A percentile compares a stretch with the other conserved stretches of the same genome.
phyloP scores from a whole-genome alignment of 371 early-diverging fungal genomes.

The Funneliformis caledonium region DNA sequence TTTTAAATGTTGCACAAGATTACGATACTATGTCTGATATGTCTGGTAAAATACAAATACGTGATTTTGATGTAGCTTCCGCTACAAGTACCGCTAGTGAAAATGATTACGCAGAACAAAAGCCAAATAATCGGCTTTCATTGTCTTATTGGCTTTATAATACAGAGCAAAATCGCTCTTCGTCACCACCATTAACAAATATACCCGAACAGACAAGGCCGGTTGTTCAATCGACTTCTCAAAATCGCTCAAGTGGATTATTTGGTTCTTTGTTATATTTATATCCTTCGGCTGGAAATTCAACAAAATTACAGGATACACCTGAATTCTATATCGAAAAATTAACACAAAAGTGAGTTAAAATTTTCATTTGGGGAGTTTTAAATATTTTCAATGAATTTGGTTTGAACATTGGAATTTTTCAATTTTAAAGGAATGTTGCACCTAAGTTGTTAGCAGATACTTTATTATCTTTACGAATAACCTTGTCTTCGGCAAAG shows the following conservation, averaged over 20 bases:
- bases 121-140: not conserved
- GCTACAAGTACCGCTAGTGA: not conserved
- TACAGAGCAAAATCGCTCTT: not conserved
- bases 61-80: not conserved
- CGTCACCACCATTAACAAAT: not conserved
- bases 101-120: not conserved
- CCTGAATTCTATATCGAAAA: slow-evolving; percentile 47
- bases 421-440: slow-evolving; percentile 20
- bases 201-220: slow-evolving; percentile 44
- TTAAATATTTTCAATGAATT: not conserved
- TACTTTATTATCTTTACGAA: slow-evolving; percentile 57
- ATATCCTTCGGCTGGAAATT: not conserved
- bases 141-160: not conserved
- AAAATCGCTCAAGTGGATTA: not conserved
- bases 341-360: slow-evolving; percentile 45
- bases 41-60: not conserved
- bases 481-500: slow-evolving; percentile 55
- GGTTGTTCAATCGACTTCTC: slow-evolving; percentile 22
- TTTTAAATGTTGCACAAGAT: not conserved
- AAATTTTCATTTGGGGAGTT: not conserved
- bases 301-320: not conserved
- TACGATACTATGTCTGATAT: not conserved
- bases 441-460: slow-evolving; percentile 52
- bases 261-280: not conserved
- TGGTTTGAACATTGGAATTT: not conserved